A percentile compares a stretch with the other conserved stretches of the same genome.
These are phyloP conservation scores for Blastobotrys terrestris DNA, from an alignment of 805 yeast genomes.

Conservation along the genomic window DNA sequence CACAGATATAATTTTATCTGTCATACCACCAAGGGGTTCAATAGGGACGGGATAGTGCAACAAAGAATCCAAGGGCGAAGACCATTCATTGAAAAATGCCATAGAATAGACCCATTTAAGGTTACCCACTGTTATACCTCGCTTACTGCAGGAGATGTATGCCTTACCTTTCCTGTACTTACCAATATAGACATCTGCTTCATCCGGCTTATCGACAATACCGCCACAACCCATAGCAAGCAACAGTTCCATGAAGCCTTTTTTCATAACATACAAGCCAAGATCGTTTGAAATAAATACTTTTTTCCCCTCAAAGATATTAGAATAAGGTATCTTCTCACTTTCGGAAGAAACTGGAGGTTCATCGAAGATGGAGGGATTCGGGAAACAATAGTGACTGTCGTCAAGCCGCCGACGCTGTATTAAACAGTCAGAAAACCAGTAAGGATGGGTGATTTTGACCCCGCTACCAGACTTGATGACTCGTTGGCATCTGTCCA, in stretches of 20 bases:
- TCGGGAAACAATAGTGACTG: conserved; percentile 44
- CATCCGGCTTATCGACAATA: conserved; percentile 27
- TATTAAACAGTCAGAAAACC: conserved; percentile 70
- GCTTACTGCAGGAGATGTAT: conserved; percentile 41
- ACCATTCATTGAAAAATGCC: conserved; percentile 49
- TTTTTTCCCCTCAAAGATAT: conserved; percentile 35
- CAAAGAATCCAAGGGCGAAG: conserved; percentile 47
- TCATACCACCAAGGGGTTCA: conserved; percentile 48
- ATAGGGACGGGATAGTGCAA: conserved; percentile 65
- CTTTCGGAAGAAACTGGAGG: conserved; percentile 6
- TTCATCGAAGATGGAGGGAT: conserved; percentile 20
- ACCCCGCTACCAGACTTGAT: conserved; percentile 27
- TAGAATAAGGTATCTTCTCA: conserved; percentile 8
- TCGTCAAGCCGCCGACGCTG: conserved; percentile 47
- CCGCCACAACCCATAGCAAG: conserved; percentile 52
- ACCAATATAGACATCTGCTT: conserved; percentile 53
- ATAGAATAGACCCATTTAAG: conserved; percentile 71
- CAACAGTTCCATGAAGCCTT: conserved; percentile 37
- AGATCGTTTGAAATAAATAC: conserved; percentile 54
- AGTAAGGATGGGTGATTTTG: conserved; percentile 59
- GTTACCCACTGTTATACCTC: conserved; percentile 50
- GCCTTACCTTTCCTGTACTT: conserved; percentile 53
- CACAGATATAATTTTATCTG: conserved; percentile 51
- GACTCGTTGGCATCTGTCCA: conserved; percentile 57
- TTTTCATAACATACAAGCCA: conserved; percentile 38